Evolutionary conservation across 2,329 filamentous ascomycete species (phyloP).

Genomic region (Penicillium expansum): DNA sequence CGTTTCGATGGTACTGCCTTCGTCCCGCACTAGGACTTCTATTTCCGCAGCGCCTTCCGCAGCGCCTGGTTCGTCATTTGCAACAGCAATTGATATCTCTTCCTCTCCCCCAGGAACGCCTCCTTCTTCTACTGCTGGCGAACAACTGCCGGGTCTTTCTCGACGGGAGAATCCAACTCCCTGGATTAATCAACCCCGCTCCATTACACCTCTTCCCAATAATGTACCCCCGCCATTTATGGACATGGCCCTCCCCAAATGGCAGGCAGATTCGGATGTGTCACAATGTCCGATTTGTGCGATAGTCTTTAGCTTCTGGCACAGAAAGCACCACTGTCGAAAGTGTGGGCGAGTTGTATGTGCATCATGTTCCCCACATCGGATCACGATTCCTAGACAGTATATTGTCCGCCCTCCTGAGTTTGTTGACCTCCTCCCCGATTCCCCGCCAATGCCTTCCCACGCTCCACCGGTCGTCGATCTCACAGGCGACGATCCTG

Average conservation of each 20-base stretch:
- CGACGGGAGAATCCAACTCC: background rate
- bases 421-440: constrained; percentile 34
- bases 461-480: constrained; percentile 48
- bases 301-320: constrained; percentile 76
- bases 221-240: background rate
- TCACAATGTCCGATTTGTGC: constrained; percentile 80
- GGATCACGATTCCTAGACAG: constrained; percentile 89
- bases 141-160: background rate
- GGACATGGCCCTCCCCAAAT: constrained; percentile 58
- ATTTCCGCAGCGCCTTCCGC: constrained; percentile 11
- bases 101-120: constrained; percentile 26
- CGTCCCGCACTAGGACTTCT: constrained; percentile 14
- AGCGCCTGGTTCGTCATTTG: constrained; percentile 30
- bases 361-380: constrained; percentile 82
- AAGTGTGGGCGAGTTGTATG: constrained; percentile 95
- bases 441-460: constrained; percentile 40
- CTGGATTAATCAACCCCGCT: constrained; percentile 9
- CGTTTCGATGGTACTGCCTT: constrained; percentile 19
- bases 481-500: constrained; percentile 44
- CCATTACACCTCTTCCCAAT: background rate
- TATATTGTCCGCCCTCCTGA: constrained; percentile 82
- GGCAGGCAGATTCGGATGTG: constrained; percentile 86
- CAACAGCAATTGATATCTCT: constrained; percentile 35
- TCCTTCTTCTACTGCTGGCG: background rate
- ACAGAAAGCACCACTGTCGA: constrained; percentile 91